phyloP scores from a whole-genome alignment of 768 basidiomycete species.

The Gymnopilus junonius region DNA sequence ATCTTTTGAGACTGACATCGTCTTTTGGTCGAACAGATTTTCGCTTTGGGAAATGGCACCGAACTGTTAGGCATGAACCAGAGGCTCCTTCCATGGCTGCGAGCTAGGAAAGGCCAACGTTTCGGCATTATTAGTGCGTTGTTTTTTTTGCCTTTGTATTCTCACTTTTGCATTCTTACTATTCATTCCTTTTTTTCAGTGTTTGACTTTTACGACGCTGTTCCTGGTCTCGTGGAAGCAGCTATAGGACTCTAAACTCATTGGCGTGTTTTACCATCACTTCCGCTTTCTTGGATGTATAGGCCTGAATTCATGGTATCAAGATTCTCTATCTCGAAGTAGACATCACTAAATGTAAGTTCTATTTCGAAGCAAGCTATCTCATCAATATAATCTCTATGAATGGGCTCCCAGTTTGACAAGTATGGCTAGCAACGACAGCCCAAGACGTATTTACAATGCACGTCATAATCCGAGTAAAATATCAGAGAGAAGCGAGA shows the following conservation, averaged over 20 bases:
- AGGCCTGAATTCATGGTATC: not conserved
- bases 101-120: slow-evolving; percentile 44
- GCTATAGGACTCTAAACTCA: slow-evolving; percentile 37
- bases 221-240: slow-evolving; percentile 51
- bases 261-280: not conserved
- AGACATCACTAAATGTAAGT: not conserved
- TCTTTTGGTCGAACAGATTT: slow-evolving; percentile 33
- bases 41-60: slow-evolving; percentile 43
- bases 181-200: slow-evolving; percentile 30
- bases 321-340: not conserved
- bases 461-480: not conserved
- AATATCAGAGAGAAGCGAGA: not conserved
- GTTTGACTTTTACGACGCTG: slow-evolving; percentile 52
- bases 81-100: slow-evolving; percentile 46
- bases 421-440: not conserved
- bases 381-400: not conserved
- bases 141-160: too few species aligned
- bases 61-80: slow-evolving; percentile 43
- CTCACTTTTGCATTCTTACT: not conserved
- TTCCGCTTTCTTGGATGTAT: not conserved
- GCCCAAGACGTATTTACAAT: not conserved
- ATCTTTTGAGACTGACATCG: not conserved
- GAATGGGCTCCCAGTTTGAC: not conserved
- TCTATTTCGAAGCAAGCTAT: not conserved
- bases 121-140: slow-evolving; percentile 52